These are phyloP conservation scores for Coemansia sp. DNA, from an alignment of 192 early-diverging fungal genomes.

Conservation along the genomic window DNA sequence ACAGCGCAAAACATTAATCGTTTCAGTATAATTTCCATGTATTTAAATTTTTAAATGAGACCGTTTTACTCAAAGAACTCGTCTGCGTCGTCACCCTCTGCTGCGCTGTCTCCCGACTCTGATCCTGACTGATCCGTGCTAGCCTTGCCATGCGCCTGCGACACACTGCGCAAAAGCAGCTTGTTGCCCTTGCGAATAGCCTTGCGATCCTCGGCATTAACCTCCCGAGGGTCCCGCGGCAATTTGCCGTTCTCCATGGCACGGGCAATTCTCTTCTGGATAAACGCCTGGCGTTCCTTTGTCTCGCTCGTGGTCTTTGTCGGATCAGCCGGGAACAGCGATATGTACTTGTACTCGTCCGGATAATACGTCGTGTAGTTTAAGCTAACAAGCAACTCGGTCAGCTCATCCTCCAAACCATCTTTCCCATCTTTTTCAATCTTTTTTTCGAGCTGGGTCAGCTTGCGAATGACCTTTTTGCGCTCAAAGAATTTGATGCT, in stretches of 20 bases:
- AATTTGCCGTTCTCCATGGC: constrained; percentile 32
- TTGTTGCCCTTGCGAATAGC: constrained; percentile 27
- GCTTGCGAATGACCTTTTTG: constrained; percentile 41
- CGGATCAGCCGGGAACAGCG: constrained; percentile 38
- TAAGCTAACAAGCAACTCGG: constrained; percentile 23
- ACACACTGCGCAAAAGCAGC: constrained; percentile 31
- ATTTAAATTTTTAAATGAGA: no score
- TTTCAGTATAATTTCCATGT: no score
- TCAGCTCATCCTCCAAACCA: background rate
- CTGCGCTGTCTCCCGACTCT: background rate
- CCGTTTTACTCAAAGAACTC: constrained; percentile 34
- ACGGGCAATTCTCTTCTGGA: constrained; percentile 13
- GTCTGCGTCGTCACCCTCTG: constrained; percentile 15
- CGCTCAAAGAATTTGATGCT: constrained; percentile 48
- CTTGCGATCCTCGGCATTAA: constrained; percentile 31
- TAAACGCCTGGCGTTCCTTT: constrained; percentile 13
- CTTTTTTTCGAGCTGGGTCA: constrained; percentile 19
- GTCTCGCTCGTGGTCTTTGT: constrained; percentile 26
- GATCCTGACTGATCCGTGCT: background rate
- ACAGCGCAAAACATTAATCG: background rate
- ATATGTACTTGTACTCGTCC: constrained; percentile 47
- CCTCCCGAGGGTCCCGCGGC: constrained; percentile 31
- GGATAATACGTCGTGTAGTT: constrained; percentile 53
- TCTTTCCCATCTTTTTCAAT: background rate
- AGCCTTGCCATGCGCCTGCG: constrained; percentile 16